Evolutionary conservation across 495 filamentous ascomycete species (phyloP).

Genomic region (Polyplosphaeria fusca): DNA sequence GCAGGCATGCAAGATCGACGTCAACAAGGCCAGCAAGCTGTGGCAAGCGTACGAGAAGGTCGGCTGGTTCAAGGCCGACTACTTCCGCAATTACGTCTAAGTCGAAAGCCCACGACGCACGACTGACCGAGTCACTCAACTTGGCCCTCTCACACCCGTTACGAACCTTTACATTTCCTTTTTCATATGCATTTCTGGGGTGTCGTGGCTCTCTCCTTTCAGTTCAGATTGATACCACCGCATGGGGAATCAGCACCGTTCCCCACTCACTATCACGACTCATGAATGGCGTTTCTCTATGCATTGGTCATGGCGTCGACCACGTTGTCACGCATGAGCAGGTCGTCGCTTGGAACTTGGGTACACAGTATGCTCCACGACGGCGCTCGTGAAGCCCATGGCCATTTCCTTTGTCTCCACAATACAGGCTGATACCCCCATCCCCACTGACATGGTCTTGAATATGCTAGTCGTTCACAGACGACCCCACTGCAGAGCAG

Average conservation of each 20-base stretch:
- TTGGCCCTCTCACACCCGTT: neutral
- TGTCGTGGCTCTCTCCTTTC: slow-evolving; percentile 6
- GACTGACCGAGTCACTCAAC: neutral
- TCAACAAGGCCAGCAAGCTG: slow-evolving; percentile 96
- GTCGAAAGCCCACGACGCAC: too few species aligned
- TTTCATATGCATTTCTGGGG: slow-evolving; percentile 19
- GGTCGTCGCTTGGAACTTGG: neutral
- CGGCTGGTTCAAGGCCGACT: slow-evolving; percentile 73
- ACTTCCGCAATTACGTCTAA: slow-evolving; percentile 55
- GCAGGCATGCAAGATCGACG: slow-evolving; percentile 95
- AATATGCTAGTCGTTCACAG: too few species aligned
- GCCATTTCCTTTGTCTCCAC: slow-evolving; percentile 17
- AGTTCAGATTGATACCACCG: slow-evolving; percentile 25
- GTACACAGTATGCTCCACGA: neutral
- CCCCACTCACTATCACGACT: slow-evolving; percentile 24
- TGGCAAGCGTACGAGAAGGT: slow-evolving; percentile 90
- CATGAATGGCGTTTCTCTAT: slow-evolving; percentile 29
- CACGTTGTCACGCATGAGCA: slow-evolving; percentile 10
- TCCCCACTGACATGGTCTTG: too few species aligned
- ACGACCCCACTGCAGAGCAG: neutral
- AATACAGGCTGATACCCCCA: slow-evolving; percentile 27
- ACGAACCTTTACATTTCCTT: neutral
- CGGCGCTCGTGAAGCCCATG: slow-evolving; percentile 12
- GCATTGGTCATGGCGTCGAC: slow-evolving; percentile 14
- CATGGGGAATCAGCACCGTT: slow-evolving; percentile 1